Evolutionary conservation across 164 flowering plant genomes (phyloP).

Genomic region (Cinnamomum chago): DNA sequence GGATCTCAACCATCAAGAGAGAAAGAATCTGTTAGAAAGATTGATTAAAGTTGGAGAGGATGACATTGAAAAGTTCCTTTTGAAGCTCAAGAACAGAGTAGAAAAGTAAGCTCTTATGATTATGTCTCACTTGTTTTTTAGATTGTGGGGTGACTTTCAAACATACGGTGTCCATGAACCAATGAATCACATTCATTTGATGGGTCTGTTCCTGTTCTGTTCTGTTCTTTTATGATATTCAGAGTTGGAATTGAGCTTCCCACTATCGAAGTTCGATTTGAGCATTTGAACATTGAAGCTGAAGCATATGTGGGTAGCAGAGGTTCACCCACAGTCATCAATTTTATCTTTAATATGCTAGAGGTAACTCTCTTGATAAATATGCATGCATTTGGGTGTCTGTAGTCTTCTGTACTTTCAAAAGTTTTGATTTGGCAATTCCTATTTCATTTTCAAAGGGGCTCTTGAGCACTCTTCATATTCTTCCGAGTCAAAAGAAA

Average conservation of each 20-base stretch:
- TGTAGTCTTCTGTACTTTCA: not conserved
- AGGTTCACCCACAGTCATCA: slow-evolving; percentile 74
- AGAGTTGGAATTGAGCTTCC: slow-evolving; percentile 47
- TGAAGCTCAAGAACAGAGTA: slow-evolving; percentile 49
- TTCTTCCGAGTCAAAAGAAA: slow-evolving; percentile 7
- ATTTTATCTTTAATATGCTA: slow-evolving; percentile 20
- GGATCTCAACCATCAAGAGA: slow-evolving; percentile 33
- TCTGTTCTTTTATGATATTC: slow-evolving; percentile 1
- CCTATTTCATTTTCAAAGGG: slow-evolving; percentile 3
- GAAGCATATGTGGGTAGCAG: slow-evolving; percentile 60
- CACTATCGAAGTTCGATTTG: slow-evolving; percentile 35
- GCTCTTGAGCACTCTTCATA: slow-evolving; percentile 3
- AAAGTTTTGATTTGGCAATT: not conserved
- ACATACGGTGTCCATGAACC: not conserved
- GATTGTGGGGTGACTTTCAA: not conserved
- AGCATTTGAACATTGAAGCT: slow-evolving; percentile 32
- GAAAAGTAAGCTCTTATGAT: slow-evolving; percentile 18
- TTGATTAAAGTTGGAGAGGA: slow-evolving; percentile 51
- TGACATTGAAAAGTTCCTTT: slow-evolving; percentile 59
- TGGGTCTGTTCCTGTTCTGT: not conserved
- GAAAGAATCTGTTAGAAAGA: slow-evolving; percentile 41
- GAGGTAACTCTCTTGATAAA: slow-evolving; percentile 8
- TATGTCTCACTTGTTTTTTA: not conserved
- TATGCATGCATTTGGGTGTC: not conserved
- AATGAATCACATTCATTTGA: not conserved